These are phyloP conservation scores for Raffaelea ambrosiae DNA, from an alignment of 2,329 filamentous ascomycete species.

Conservation along the genomic window DNA sequence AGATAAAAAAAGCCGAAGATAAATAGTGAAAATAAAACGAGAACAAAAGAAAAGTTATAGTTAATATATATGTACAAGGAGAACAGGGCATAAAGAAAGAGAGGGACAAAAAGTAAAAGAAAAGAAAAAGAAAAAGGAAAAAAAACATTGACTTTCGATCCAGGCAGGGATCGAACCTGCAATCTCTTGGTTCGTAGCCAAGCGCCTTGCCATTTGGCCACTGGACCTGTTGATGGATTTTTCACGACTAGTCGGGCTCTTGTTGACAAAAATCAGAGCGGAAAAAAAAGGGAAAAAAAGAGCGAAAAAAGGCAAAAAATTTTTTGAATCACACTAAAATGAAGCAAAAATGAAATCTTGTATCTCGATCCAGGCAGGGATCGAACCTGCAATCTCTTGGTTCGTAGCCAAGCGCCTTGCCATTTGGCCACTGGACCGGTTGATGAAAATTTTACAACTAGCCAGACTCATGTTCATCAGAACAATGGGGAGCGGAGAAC, in stretches of 20 bases:
- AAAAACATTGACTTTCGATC: no score
- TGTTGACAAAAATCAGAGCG: no score
- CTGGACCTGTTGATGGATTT: no score
- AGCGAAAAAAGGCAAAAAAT: neutral
- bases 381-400: constrained; percentile 29
- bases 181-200: constrained; percentile 29
- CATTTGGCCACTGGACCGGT: constrained; percentile 22
- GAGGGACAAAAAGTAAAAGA: neutral
- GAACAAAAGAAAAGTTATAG: neutral
- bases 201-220: constrained; percentile 26
- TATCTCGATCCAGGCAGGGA: constrained; percentile 19
- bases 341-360: no score
- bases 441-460: no score
- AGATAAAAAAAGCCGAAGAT: no score
- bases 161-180: constrained; percentile 27
- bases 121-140: no score
- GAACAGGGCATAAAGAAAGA: neutral
- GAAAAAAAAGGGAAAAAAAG: no score
- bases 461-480: no score
- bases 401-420: constrained; percentile 29
- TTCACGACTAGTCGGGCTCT: no score
- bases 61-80: no score
- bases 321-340: neutral
- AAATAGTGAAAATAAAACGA: neutral
- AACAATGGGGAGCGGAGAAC: no score